Evolutionary conservation across 805 yeast genomes (phyloP).

Genomic region (Pachysolen tannophilus): DNA sequence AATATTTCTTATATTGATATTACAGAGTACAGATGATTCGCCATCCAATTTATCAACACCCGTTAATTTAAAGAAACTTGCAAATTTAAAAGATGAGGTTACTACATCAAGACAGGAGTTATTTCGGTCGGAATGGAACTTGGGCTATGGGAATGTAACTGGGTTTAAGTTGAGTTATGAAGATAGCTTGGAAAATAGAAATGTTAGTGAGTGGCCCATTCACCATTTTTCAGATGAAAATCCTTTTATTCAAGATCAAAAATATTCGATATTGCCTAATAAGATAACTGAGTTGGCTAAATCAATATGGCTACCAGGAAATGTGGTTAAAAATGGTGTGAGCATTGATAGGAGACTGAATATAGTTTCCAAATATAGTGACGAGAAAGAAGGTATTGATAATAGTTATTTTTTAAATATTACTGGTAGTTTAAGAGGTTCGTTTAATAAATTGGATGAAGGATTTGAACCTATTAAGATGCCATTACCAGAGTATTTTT

Average conservation of each 20-base stretch:
- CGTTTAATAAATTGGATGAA: constrained; percentile 19
- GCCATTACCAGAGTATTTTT: constrained; percentile 23
- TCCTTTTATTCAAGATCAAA: constrained; percentile 40
- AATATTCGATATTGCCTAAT: constrained; percentile 54
- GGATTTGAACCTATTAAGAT: constrained; percentile 16
- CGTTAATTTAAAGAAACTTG: constrained; percentile 18
- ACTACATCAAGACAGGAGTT: constrained; percentile 25
- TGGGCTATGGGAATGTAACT: constrained; percentile 64
- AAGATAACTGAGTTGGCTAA: constrained; percentile 38
- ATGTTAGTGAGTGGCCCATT: constrained; percentile 50
- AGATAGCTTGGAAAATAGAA: constrained; percentile 40
- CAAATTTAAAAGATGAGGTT: constrained; percentile 27
- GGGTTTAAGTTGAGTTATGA: constrained; percentile 63
- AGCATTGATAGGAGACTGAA: constrained; percentile 8
- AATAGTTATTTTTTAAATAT: constrained; percentile 33
- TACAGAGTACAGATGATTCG: constrained; percentile 24
- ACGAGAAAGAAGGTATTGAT: background rate
- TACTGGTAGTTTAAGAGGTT: constrained; percentile 39
- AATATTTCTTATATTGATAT: constrained; percentile 29
- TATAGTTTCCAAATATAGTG: constrained; percentile 9
- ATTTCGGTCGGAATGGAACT: constrained; percentile 31
- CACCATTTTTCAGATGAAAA: constrained; percentile 20
- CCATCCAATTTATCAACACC: constrained; percentile 15
- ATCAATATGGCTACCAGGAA: no score
- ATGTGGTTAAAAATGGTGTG: constrained; percentile 20